Evolutionary conservation across 2,329 filamentous ascomycete species (phyloP), one percentile per base, ranked within the genome.

Genomic region (Phyllosticta ampelicida): DNA sequence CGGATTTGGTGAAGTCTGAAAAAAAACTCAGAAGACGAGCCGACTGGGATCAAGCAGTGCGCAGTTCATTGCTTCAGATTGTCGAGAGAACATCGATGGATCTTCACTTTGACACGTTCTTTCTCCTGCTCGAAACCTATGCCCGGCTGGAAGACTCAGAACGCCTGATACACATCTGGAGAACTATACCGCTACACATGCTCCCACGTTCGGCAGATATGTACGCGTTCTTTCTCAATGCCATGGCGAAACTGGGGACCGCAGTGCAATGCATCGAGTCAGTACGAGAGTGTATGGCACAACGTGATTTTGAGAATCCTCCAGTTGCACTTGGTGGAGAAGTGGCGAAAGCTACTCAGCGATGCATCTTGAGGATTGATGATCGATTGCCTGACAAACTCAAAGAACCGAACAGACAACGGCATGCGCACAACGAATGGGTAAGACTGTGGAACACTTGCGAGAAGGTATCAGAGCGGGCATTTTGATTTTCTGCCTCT

Each of bases 141-240:
- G 75, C 80, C 5, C 62, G 63, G 19, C 74, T 75, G 60, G 65
- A 67, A 18, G 72, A 83, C 62, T 85, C 82, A 77, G 67, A 76
- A 16, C 72, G 74, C 5, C 82, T 87, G 64, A 86, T 82, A 83
- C 75, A 81, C 19, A 66, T 77, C 9, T 88, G 85, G 76, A 77
- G 78, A 57, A 74, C 77, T 58, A 77, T 81, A 3, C 71, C 83
- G 13, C 74, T 78, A 48, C 77, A 78, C 63, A 70, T 76, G 48
- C 66, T 69, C 9, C 64, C 74, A 1, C 80, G 85, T 19, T 77
- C 79, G 0, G 65, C 73, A n/a, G 66, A 67, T 16, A 74, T 86
- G 62, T 89, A 88, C 65, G 68, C 72, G 3, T 71, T 78, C 30
- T 71, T 84, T 23, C 86, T 82, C 65, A 62, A 68, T 13, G 66